Conservation (phyloP, 495 filamentous ascomycete species). For the Pseudevernia furfuracea region DNA sequence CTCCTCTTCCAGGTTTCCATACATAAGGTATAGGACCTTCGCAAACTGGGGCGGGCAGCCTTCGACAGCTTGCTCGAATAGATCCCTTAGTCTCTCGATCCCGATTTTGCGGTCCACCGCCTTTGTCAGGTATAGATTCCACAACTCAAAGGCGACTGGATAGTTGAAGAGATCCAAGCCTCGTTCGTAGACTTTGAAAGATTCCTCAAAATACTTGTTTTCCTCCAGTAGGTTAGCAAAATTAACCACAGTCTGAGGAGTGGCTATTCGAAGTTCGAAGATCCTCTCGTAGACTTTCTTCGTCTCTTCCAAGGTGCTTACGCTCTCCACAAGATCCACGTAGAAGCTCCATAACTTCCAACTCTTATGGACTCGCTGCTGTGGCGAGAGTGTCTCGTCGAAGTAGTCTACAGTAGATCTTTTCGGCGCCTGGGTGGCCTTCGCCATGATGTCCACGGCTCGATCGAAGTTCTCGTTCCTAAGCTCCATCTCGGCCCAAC, state of each 20-base stretch:
- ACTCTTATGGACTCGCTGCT: conserved; percentile 96
- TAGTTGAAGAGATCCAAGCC: conserved; percentile 96
- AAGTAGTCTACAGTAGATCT: conserved; percentile 95
- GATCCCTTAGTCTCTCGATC: conserved; percentile 87
- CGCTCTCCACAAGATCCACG: conserved; percentile 94
- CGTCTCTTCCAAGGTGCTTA: conserved; percentile 84
- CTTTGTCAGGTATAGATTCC: conserved; percentile 97
- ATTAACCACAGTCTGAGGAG: conserved; percentile 96
- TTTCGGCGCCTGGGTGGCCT: conserved; percentile 91
- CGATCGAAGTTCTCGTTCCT: conserved; percentile 92
- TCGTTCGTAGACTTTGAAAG: conserved; percentile 94
- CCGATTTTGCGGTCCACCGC: conserved; percentile 91
- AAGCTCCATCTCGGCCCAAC: conserved; percentile 97
- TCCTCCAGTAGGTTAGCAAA: conserved; percentile 96
- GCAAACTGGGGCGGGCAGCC: conserved; percentile 93
- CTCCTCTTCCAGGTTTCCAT: conserved; percentile 94
- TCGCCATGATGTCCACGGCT: conserved; percentile 92
- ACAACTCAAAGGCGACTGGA: conserved; percentile 95
- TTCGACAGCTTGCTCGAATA: conserved; percentile 96
- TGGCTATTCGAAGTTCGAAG: conserved; percentile 96
- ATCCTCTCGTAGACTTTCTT: conserved; percentile 92
- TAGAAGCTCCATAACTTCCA: conserved; percentile 99
- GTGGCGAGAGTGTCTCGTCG: conserved; percentile 86
- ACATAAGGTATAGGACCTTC: conserved; percentile 95
- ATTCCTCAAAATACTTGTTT: conserved; percentile 92